Evolutionary conservation across 2,329 filamentous ascomycete species (phyloP), one percentile per base, ranked within the genome.

Genomic region (Fonsecaea nubica): DNA sequence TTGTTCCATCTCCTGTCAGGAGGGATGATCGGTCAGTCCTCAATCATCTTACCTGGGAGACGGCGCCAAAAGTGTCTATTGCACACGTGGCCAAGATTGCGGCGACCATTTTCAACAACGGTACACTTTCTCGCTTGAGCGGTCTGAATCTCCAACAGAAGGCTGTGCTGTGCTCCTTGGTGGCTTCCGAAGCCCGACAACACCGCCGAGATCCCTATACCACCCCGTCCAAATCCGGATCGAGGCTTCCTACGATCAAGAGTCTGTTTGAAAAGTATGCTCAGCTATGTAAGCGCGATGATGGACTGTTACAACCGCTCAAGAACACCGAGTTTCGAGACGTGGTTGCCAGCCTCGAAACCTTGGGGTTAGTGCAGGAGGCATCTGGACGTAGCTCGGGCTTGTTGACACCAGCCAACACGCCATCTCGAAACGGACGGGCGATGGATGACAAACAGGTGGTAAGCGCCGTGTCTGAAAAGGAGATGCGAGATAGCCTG

Each of bases 141-240:
- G 89, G 89, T 4, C 86, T 99, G 64, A 99, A 98, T 76, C 85
- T 99, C 2, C 96, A 99, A 76, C 95, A 99, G 78, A 98, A 97
- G 78, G 95, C 94, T 3, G 93, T 94, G 0, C 84, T 99, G 9
- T 99, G 95, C 80, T 88, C 94, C 0, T 84, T 99, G 13, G 85
- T 94, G 45, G 92, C 92, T 2, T 87, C 95, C n/a, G 93, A 97
- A 77, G 92, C 90, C 73, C 38, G 72, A 79, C 36, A 74, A 76
- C 40, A 73, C 74, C 45, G 88, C 48, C 66, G 75, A n/a, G 77
- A 81, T 32, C 71, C 80, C 10, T 77, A 76, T 58, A 74, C 72
- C 53, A 83, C 90, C 1, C 89, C 90, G 0, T 88, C 88, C 9
- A 92, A 90, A 66, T 83, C 83, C 1, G 76, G 76, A 25, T 75